phyloP scores from a whole-genome alignment of 768 basidiomycete genomes.

The Leucocoprinus birnbaumii region DNA sequence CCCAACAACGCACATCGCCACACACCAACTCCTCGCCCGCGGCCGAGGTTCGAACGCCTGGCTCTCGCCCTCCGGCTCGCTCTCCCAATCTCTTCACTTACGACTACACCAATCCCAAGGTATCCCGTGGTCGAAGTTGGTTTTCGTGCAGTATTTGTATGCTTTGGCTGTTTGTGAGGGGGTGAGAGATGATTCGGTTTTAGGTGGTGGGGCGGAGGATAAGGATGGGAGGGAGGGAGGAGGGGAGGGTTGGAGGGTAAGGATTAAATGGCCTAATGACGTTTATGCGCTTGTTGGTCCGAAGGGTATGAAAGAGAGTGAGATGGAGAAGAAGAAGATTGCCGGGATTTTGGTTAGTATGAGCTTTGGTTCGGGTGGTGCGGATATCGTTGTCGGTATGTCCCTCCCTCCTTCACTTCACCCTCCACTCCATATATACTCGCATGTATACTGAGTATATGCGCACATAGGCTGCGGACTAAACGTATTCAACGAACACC shows the following conservation, averaged over 20 bases:
- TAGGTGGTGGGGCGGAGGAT: constrained; percentile 47
- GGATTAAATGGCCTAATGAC: constrained; percentile 98
- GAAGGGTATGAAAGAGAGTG: constrained; percentile 31
- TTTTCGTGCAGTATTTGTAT: constrained; percentile 93
- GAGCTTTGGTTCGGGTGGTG: constrained; percentile 67
- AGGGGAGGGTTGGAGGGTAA: constrained; percentile 36
- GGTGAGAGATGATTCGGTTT: constrained; percentile 60
- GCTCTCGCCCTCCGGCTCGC: constrained; percentile 89
- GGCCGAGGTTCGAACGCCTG: constrained; percentile 89
- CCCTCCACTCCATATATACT: not conserved
- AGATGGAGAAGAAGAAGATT: constrained; percentile 63
- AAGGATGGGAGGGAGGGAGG: constrained; percentile 19
- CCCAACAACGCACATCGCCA: constrained; percentile 73
- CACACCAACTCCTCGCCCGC: constrained; percentile 83
- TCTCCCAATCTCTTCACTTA: constrained; percentile 78
- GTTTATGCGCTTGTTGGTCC: constrained; percentile 69
- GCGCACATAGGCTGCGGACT: constrained; percentile 83
- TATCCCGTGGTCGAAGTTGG: constrained; percentile 46
- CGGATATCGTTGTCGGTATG: constrained; percentile 81
- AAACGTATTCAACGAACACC: constrained; percentile 80
- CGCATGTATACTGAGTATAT: constrained; percentile 5
- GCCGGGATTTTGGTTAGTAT: constrained; percentile 93
- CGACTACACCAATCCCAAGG: constrained; percentile 43
- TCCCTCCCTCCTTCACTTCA: not conserved
- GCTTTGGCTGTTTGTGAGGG: constrained; percentile 85